phyloP scores from a whole-genome alignment of 768 basidiomycete species.

The Ramaria rubella region DNA sequence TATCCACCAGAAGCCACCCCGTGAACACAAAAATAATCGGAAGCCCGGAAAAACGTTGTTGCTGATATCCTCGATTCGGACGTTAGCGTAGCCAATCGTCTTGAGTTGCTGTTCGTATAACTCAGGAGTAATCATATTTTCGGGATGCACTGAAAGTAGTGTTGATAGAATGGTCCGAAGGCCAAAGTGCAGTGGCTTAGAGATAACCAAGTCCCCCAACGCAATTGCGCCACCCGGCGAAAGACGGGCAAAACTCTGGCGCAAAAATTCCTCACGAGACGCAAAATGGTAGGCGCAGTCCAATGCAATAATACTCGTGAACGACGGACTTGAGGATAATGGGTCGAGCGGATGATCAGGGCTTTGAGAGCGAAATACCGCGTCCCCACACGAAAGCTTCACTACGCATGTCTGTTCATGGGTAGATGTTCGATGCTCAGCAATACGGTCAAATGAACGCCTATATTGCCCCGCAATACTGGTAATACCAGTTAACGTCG shows the following conservation, averaged over 20 bases:
- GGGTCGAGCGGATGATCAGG: slow-evolving; percentile 41
- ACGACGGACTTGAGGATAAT: slow-evolving; percentile 22
- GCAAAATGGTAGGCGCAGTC: slow-evolving; percentile 69
- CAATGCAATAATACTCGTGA: slow-evolving; percentile 49
- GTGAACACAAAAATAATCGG: slow-evolving; percentile 38
- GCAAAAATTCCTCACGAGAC: slow-evolving; percentile 45
- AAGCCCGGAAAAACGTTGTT: slow-evolving; percentile 54
- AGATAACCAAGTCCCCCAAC: slow-evolving; percentile 57
- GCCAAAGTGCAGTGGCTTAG: slow-evolving; percentile 13
- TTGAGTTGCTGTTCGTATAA: slow-evolving; percentile 41
- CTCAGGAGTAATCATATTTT: slow-evolving; percentile 42
- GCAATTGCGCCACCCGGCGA: slow-evolving; percentile 46
- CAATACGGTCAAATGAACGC: slow-evolving; percentile 39
- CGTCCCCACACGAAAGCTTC: slow-evolving; percentile 43
- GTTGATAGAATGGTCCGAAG: slow-evolving; percentile 10
- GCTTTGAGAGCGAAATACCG: slow-evolving; percentile 32
- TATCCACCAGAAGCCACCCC: slow-evolving; percentile 38
- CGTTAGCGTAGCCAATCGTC: slow-evolving; percentile 45
- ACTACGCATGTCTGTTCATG: slow-evolving; percentile 26
- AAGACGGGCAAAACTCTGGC: slow-evolving; percentile 42
- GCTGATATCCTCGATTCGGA: slow-evolving; percentile 51
- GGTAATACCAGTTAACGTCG: slow-evolving; percentile 50
- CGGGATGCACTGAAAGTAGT: slow-evolving; percentile 29
- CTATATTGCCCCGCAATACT: slow-evolving; percentile 42
- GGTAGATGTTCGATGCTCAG: slow-evolving; percentile 3